Evolutionary conservation across 768 basidiomycete species (phyloP).

Genomic region (Hemileccinum rubropunctum): DNA sequence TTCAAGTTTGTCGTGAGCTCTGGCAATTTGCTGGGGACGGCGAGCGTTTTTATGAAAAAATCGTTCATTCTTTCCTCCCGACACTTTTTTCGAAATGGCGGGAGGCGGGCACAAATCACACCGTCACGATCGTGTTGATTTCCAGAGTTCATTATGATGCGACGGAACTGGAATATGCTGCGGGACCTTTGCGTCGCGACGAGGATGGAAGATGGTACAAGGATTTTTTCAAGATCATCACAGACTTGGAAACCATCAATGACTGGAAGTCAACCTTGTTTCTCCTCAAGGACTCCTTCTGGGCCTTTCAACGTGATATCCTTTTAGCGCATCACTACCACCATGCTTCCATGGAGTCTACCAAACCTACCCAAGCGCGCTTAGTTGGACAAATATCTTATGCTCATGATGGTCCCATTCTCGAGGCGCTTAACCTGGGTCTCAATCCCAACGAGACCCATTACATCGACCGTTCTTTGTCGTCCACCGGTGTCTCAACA

Average conservation of each 20-base stretch:
- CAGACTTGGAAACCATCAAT: constrained; percentile 82
- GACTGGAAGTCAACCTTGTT: constrained; percentile 89
- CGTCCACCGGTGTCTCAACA: constrained; percentile 80
- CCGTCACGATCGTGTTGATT: constrained; percentile 90
- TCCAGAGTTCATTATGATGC: constrained; percentile 89
- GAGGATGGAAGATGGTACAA: constrained; percentile 84
- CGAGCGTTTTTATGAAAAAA: constrained; percentile 93
- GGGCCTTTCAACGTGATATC: constrained; percentile 90
- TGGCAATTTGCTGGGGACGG: constrained; percentile 98
- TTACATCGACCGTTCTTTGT: constrained; percentile 92
- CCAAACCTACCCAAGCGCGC: constrained; percentile 49
- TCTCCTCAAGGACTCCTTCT: constrained; percentile 83
- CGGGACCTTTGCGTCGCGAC: constrained; percentile 74
- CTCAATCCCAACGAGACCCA: constrained; percentile 92
- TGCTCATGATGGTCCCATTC: constrained; percentile 93
- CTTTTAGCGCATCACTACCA: constrained; percentile 88
- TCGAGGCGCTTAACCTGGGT: constrained; percentile 91
- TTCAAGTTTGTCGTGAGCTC: constrained; percentile 93
- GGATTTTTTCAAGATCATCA: constrained; percentile 95
- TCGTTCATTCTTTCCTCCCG: constrained; percentile 95
- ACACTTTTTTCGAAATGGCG: constrained; percentile 84
- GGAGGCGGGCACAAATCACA: constrained; percentile 84
- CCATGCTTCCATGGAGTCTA: constrained; percentile 54
- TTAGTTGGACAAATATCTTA: constrained; percentile 77
- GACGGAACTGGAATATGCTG: constrained; percentile 76